phyloP scores from a whole-genome alignment of 306 rosid species.

The Citrullus amarus region DNA sequence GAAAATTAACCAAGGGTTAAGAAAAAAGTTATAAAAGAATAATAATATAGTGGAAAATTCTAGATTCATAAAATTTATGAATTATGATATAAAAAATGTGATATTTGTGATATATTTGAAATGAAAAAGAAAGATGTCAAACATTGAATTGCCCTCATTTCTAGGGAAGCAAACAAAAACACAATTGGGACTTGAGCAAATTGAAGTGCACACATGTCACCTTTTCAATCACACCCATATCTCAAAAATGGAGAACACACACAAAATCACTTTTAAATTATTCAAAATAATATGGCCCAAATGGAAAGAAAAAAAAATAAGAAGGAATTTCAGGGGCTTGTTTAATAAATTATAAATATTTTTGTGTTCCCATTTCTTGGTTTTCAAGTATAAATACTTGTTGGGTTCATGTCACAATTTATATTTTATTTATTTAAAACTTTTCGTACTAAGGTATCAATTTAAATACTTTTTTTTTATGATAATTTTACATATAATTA shows the following conservation, averaged over 20 bases:
- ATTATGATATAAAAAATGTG: not conserved
- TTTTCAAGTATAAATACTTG: not conserved
- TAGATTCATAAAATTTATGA: not conserved
- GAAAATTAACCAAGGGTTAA: too few species aligned
- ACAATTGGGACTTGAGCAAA: constrained; percentile 4
- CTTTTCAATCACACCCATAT: not conserved
- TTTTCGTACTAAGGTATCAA: too few species aligned
- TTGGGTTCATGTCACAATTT: not conserved
- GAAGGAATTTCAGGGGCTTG: not conserved
- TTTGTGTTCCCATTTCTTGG: not conserved
- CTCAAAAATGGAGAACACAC: not conserved
- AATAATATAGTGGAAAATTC: too few species aligned
- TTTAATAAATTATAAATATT: not conserved
- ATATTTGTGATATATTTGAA: not conserved
- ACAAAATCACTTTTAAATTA: not conserved
- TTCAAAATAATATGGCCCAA: not conserved
- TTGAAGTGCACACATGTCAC: constrained; percentile 3
- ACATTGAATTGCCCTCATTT: constrained; percentile 2
- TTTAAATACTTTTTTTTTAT: too few species aligned
- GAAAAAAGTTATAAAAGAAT: too few species aligned
- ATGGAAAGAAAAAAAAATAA: not conserved
- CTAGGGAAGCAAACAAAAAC: constrained; percentile 3
- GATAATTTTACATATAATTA: too few species aligned
- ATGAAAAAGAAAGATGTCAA: not conserved
- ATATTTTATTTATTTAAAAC: not conserved